Evolutionary conservation across 1,139 yeast genomes (phyloP).

Genomic region (Debaryomyces robertsiae): DNA sequence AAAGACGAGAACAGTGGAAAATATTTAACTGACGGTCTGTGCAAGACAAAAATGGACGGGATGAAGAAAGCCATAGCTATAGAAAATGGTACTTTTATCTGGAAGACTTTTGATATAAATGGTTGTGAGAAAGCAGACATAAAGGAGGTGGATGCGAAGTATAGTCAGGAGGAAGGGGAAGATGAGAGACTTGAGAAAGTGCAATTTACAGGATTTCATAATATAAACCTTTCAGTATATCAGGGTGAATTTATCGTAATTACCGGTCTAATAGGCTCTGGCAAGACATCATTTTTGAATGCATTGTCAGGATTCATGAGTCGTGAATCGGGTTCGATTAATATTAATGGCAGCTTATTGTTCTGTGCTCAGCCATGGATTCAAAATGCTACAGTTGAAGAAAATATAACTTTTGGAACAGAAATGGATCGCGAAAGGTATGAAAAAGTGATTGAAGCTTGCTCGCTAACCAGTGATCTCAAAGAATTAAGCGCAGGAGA

Average conservation of each 20-base stretch:
- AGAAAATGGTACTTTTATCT: conserved; percentile 58
- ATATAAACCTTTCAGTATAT: conserved; percentile 21
- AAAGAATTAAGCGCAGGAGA: conserved; percentile 47
- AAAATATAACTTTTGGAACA: conserved; percentile 40
- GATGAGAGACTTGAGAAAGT: conserved; percentile 12
- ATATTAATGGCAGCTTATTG: conserved; percentile 40
- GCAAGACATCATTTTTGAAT: conserved; percentile 63
- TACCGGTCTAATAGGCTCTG: conserved; percentile 76
- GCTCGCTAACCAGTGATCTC: conserved; percentile 41
- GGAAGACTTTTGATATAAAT: conserved; percentile 56
- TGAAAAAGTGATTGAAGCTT: conserved; percentile 33
- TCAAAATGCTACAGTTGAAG: conserved; percentile 45
- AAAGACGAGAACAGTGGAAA: conserved; percentile 21
- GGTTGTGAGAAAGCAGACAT: conserved; percentile 16
- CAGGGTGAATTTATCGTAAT: conserved; percentile 67
- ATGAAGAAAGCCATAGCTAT: conserved; percentile 46
- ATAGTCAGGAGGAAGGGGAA: conserved; percentile 8
- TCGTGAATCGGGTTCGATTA: conserved; percentile 39
- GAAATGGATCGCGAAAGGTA: conserved; percentile 30
- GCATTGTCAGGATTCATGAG: conserved; percentile 64
- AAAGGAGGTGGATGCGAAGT: conserved; percentile 11
- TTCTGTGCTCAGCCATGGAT: conserved; percentile 57
- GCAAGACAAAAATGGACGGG: conserved; percentile 21
- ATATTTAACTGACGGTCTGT: conserved; percentile 19
- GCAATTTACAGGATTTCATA: conserved; percentile 16